phyloP scores from a whole-genome alignment of 305 asterid genomes.

The Rubia peregrina region DNA sequence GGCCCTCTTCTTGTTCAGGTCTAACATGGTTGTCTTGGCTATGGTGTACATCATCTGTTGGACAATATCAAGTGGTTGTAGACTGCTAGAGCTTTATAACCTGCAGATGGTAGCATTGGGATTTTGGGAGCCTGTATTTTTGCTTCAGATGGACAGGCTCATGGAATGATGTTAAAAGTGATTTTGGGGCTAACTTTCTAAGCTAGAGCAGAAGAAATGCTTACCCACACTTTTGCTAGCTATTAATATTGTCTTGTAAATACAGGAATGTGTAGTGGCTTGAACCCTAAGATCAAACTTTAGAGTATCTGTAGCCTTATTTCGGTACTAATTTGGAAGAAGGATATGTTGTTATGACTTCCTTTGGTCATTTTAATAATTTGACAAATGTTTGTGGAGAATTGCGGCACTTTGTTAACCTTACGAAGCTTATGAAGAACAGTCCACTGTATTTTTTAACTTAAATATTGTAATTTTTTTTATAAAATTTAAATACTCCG shows the following conservation, averaged over 20 bases:
- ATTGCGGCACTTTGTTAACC: no score
- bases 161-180: not conserved
- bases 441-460: no score
- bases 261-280: not conserved
- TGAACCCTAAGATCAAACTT: not conserved
- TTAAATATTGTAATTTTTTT: no score
- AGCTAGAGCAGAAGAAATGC: not conserved
- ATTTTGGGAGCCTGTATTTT: slow-evolving; percentile 1
- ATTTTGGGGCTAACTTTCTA: not conserved
- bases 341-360: not conserved
- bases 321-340: not conserved
- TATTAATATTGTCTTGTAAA: not conserved
- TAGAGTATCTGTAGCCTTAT: not conserved
- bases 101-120: slow-evolving; percentile 1
- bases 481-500: no score
- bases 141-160: not conserved
- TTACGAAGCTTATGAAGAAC: no score
- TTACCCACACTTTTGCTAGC: not conserved
- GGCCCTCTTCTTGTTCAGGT: not conserved
- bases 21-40: slow-evolving; percentile 10
- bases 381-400: no score
- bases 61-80: not conserved
- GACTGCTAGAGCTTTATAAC: not conserved
- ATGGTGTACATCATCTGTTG: not conserved
- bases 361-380: not conserved